These are phyloP conservation scores for Sapria himalayana DNA, from an alignment of 345 rosid genomes.

Conservation along the genomic window DNA sequence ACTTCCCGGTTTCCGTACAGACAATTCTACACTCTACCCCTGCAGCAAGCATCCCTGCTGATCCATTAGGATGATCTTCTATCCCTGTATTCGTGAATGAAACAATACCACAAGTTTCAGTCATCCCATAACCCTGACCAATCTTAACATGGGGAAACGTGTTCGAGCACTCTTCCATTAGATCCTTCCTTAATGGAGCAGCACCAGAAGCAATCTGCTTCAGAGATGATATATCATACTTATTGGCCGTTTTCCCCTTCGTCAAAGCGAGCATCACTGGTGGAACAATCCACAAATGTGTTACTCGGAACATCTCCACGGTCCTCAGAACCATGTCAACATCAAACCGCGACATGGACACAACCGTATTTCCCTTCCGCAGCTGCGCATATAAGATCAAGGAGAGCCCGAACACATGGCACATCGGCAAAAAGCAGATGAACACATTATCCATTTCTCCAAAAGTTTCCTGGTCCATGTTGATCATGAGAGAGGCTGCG, in stretches of 20 bases:
- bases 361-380: conserved; percentile 35
- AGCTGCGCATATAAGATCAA: conserved; percentile 31
- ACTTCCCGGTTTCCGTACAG: conserved; percentile 32
- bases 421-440: conserved; percentile 71
- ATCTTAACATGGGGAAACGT: conserved; percentile 33
- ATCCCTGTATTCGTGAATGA: conserved; percentile 32
- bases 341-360: conserved; percentile 57
- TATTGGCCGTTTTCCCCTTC: conserved; percentile 34
- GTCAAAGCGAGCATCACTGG: conserved; percentile 65
- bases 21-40: conserved; percentile 62
- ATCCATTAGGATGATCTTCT: conserved; percentile 34
- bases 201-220: conserved; percentile 60
- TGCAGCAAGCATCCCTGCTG: conserved; percentile 48
- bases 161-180: conserved; percentile 60
- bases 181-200: conserved; percentile 75
- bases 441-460: conserved; percentile 28
- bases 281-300: conserved; percentile 73
- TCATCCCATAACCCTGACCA: conserved; percentile 83
- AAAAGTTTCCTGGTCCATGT: conserved; percentile 29
- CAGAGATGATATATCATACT: conserved; percentile 49
- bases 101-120: conserved; percentile 52
- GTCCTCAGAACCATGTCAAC: conserved; percentile 27
- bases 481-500: conserved; percentile 31
- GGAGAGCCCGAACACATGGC: conserved; percentile 64
- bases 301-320: conserved; percentile 38